These are phyloP conservation scores for Cryptosporidium andersoni DNA, from an alignment of 169 alveolate species.

Conservation along the genomic window DNA sequence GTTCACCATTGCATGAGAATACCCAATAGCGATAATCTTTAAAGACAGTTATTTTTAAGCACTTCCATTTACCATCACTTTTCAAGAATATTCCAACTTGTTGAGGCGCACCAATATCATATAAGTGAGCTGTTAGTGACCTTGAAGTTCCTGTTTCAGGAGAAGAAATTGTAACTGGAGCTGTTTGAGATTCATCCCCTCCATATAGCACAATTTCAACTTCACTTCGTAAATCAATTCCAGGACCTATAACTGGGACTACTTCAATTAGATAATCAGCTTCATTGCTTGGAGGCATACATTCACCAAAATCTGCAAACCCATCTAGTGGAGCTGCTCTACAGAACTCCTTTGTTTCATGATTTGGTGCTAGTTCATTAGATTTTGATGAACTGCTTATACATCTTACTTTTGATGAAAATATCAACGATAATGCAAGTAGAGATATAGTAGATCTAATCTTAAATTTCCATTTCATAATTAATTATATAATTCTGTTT, in stretches of 20 bases:
- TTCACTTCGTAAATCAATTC: constrained; percentile 80
- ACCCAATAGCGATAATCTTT: constrained; percentile 88
- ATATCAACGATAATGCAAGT: too few species aligned
- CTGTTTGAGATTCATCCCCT: constrained; percentile 81
- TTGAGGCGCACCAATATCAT: constrained; percentile 84
- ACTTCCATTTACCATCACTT: constrained; percentile 84
- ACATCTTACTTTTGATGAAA: too few species aligned
- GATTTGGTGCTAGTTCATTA: background rate
- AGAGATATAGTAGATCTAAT: too few species aligned
- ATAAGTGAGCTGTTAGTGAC: constrained; percentile 77
- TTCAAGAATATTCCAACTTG: constrained; percentile 80
- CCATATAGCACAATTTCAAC: constrained; percentile 74
- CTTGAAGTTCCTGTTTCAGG: constrained; percentile 80
- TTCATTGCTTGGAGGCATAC: constrained; percentile 85
- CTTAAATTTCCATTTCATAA: background rate
- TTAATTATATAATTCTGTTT: background rate
- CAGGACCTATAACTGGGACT: constrained; percentile 80
- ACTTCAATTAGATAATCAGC: constrained; percentile 85
- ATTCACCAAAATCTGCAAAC: constrained; percentile 85
- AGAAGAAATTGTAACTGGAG: constrained; percentile 81
- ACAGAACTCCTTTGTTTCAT: constrained; percentile 82
- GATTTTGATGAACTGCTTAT: too few species aligned
- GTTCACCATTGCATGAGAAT: constrained; percentile 83
- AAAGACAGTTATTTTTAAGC: constrained; percentile 85
- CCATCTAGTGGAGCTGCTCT: constrained; percentile 85